phyloP scores from a whole-genome alignment of 192 early-diverging fungal genomes.

The Irineochytrium annulatum region DNA sequence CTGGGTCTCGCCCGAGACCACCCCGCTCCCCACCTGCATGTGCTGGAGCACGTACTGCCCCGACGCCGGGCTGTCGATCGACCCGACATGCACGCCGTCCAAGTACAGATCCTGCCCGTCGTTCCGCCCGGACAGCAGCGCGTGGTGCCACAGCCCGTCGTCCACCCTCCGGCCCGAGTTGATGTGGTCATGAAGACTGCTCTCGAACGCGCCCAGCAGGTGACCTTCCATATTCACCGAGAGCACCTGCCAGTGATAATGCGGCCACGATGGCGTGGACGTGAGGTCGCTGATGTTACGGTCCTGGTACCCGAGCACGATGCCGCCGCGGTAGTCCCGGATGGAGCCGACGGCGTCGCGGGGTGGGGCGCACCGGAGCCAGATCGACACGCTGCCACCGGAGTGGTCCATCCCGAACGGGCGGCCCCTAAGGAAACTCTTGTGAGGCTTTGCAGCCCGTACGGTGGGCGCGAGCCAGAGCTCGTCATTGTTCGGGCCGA shows the following conservation, averaged over 20 bases:
- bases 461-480: too few species aligned
- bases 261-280: not conserved
- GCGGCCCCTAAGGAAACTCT: too few species aligned
- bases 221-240: not conserved
- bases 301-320: not conserved
- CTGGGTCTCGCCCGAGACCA: not conserved
- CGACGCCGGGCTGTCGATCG: too few species aligned
- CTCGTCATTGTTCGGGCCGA: too few species aligned
- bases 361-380: too few species aligned
- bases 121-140: not conserved
- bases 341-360: too few species aligned
- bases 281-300: not conserved
- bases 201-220: not conserved
- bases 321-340: not conserved
- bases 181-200: not conserved
- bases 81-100: not conserved
- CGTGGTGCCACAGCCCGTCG: conserved; percentile 7
- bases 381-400: too few species aligned
- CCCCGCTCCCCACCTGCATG: not conserved
- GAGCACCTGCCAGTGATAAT: conserved; percentile 13
- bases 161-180: not conserved
- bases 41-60: not conserved
- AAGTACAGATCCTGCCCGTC: not conserved
- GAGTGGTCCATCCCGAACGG: too few species aligned
- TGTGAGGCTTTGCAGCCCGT: too few species aligned